A percentile compares a stretch with the other conserved stretches of the same genome.
These are phyloP conservation scores for Trichoderma guizhouense DNA, from an alignment of 2,329 filamentous ascomycete species.

Conservation along the genomic window DNA sequence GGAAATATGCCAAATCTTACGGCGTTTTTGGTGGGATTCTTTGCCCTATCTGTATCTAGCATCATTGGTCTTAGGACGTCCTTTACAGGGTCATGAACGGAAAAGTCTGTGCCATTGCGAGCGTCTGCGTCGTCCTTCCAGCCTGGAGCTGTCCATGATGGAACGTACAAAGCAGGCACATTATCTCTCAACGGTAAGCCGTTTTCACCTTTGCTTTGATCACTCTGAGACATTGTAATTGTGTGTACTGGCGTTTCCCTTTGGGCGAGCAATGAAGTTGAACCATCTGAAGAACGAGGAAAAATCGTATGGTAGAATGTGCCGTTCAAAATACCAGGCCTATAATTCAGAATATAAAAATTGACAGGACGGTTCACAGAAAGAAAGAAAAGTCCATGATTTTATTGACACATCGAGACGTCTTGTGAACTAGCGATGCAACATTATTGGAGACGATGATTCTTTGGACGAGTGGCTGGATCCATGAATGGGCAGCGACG, in stretches of 20 bases:
- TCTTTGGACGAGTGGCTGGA: background rate
- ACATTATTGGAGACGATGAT: background rate
- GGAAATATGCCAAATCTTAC: constrained; percentile 31
- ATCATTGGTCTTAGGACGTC: constrained; percentile 27
- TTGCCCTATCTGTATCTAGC: constrained; percentile 22
- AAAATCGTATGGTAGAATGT: no score
- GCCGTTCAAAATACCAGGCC: no score
- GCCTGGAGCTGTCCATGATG: constrained; percentile 28
- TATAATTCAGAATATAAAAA: no score
- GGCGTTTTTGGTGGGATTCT: constrained; percentile 28
- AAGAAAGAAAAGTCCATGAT: background rate
- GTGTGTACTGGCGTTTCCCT: no score
- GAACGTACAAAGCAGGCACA: constrained; percentile 20
- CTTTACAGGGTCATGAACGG: constrained; percentile 20
- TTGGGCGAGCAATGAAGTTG: no score
- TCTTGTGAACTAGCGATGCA: background rate
- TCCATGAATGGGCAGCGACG: background rate
- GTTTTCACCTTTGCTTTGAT: background rate
- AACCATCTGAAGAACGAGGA: no score
- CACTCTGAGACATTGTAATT: background rate
- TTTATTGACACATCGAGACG: background rate
- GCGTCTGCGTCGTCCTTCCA: constrained; percentile 26
- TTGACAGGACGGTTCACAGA: background rate
- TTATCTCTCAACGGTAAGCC: background rate
- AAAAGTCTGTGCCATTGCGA: constrained; percentile 18